phyloP scores from a whole-genome alignment of 176 grass and related monocot genomes.

The Bonia amplexicaulis region DNA sequence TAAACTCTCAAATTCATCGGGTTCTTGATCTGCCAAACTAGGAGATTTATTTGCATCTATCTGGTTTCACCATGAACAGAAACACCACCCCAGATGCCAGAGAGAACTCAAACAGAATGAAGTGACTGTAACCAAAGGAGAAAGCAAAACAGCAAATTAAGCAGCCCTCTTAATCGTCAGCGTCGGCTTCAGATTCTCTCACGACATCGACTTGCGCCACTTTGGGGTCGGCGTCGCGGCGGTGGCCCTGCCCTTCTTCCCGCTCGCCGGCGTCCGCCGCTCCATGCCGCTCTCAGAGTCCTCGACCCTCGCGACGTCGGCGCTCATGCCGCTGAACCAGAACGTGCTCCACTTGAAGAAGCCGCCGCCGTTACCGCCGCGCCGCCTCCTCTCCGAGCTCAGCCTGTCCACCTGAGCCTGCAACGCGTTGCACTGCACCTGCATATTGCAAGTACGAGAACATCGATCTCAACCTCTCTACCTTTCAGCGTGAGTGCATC shows the following conservation, averaged over 20 bases:
- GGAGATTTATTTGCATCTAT: not conserved
- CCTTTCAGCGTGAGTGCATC: not conserved
- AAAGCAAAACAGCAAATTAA: not conserved
- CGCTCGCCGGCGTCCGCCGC: constrained; percentile 48
- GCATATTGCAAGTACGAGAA: not conserved
- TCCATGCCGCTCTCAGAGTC: constrained; percentile 58
- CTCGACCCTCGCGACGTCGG: constrained; percentile 56
- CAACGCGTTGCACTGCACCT: constrained; percentile 74
- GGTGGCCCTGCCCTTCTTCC: constrained; percentile 41
- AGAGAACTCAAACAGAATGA: not conserved
- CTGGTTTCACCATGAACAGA: not conserved
- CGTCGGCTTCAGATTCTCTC: not conserved
- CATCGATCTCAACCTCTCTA: not conserved
- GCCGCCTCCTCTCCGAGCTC: constrained; percentile 44
- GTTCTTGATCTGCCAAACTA: not conserved
- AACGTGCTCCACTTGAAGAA: constrained; percentile 87
- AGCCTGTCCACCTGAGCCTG: constrained; percentile 80
- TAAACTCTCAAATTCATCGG: not conserved
- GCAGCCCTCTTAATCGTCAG: not conserved
- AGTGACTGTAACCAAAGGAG: not conserved
- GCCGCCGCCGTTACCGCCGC: constrained; percentile 26
- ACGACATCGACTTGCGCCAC: constrained; percentile 73
- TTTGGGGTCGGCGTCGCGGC: constrained; percentile 42
- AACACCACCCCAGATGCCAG: not conserved
- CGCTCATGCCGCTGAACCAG: constrained; percentile 51